Percentiles rank a stretch among this genome's conserved stretches.
phyloP scores from a whole-genome alignment of 768 basidiomycete genomes.

The Hygrocybe coccinea region DNA sequence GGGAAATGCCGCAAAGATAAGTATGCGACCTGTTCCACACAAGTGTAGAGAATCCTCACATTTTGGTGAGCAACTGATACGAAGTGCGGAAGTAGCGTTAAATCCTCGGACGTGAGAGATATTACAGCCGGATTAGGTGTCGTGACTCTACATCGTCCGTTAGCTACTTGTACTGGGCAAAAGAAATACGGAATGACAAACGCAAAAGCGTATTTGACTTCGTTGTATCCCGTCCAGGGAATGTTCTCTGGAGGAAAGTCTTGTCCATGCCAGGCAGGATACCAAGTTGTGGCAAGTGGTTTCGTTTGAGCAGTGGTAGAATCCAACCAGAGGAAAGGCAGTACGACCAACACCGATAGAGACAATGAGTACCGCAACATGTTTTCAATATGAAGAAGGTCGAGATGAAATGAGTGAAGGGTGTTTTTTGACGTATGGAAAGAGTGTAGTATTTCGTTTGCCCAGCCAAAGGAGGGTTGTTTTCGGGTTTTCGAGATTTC shows the following conservation, averaged over 20 bases:
- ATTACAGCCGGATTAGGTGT: constrained; percentile 32
- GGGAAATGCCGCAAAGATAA: not conserved
- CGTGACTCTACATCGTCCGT: constrained; percentile 27
- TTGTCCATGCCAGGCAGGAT: constrained; percentile 59
- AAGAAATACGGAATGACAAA: constrained; percentile 30
- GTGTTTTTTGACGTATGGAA: not conserved
- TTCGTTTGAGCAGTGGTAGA: not conserved
- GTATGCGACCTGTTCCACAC: not conserved
- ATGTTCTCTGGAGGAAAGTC: constrained; percentile 50
- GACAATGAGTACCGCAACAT: not conserved
- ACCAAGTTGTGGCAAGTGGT: constrained; percentile 50
- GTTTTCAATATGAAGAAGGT: no score
- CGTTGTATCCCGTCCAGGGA: constrained; percentile 63
- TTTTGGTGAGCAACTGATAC: constrained; percentile 41
- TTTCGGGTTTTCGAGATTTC: no score
- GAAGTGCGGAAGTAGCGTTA: constrained; percentile 47
- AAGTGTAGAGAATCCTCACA: constrained; percentile 29
- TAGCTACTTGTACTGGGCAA: not conserved
- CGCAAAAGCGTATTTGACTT: constrained; percentile 70
- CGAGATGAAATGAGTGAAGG: not conserved
- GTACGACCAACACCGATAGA: not conserved
- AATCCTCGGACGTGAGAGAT: constrained; percentile 41
- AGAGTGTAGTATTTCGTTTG: not conserved
- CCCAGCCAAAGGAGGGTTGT: no score
- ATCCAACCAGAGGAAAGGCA: not conserved